phyloP scores from a whole-genome alignment of 192 early-diverging fungal species.

The Gonapodya sp. region DNA sequence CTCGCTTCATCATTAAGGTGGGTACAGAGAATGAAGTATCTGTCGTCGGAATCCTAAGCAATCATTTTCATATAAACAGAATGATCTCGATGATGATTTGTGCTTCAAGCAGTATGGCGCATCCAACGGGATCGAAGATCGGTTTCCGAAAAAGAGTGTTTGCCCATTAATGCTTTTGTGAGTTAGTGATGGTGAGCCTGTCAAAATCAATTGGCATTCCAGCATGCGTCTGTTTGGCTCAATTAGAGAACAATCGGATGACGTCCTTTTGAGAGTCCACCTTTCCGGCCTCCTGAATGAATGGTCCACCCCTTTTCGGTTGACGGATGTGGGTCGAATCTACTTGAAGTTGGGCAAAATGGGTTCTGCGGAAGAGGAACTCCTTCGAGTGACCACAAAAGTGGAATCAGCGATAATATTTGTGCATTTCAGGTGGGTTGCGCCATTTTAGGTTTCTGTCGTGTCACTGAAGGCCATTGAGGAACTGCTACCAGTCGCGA shows the following conservation, averaged over 20 bases:
- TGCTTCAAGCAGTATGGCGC: slow-evolving; percentile 63
- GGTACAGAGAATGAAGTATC: not conserved
- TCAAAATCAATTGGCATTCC: not conserved
- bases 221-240: not conserved
- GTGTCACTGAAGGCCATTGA: not conserved
- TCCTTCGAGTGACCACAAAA: slow-evolving; percentile 73
- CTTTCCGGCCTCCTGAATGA: not conserved
- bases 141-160: not conserved
- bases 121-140: slow-evolving; percentile 7
- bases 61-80: slow-evolving; percentile 20
- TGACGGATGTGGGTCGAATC: slow-evolving; percentile 76
- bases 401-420: slow-evolving; percentile 87
- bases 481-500: slow-evolving; percentile 50
- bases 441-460: not conserved
- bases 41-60: not conserved
- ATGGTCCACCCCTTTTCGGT: slow-evolving; percentile 69
- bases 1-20: slow-evolving; percentile 72
- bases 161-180: not conserved
- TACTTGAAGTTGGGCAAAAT: slow-evolving; percentile 64
- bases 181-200: no score
- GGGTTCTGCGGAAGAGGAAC: slow-evolving; percentile 44
- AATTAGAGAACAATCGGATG: not conserved
- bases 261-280: not conserved
- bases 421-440: slow-evolving; percentile 36
- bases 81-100: slow-evolving; percentile 61